Conservation (phyloP, 805 yeast species). For the Saccharomyces jurei region DNA sequence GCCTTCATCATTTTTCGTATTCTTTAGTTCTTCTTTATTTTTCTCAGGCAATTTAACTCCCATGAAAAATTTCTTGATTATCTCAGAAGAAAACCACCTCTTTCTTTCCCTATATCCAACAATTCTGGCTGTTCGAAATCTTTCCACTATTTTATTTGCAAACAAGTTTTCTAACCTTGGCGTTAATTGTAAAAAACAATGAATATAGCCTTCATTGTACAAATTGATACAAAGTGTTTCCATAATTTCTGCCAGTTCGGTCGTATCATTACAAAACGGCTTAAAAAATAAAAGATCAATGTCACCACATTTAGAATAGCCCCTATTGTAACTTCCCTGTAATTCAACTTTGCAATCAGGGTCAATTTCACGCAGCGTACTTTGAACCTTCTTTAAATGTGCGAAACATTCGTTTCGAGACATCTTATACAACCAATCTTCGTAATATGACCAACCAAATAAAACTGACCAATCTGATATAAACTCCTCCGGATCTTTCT, state of each 20-base stretch:
- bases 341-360: conserved; percentile 17
- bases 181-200: conserved; percentile 22
- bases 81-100: neutral
- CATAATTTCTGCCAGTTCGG: conserved; percentile 14
- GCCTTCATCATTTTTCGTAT: neutral
- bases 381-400: conserved; percentile 14
- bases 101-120: neutral
- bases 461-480: conserved; percentile 21
- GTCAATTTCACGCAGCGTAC: conserved; percentile 14
- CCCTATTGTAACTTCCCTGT: conserved; percentile 27
- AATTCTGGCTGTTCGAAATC: conserved; percentile 7
- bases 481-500: conserved; percentile 14
- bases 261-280: conserved; percentile 17
- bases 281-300: conserved; percentile 27
- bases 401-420: conserved; percentile 20
- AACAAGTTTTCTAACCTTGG: conserved; percentile 8
- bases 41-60: conserved; percentile 14
- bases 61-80: conserved; percentile 14
- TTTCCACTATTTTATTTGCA: conserved; percentile 6
- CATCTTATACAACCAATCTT: conserved; percentile 25
- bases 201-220: conserved; percentile 14
- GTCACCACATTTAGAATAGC: conserved; percentile 22
- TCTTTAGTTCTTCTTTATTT: neutral
- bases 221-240: conserved; percentile 16
- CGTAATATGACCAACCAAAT: conserved; percentile 28